Evolutionary conservation across 371 early-diverging fungal genomes (phyloP).

Genomic region (Mortierella sp.): DNA sequence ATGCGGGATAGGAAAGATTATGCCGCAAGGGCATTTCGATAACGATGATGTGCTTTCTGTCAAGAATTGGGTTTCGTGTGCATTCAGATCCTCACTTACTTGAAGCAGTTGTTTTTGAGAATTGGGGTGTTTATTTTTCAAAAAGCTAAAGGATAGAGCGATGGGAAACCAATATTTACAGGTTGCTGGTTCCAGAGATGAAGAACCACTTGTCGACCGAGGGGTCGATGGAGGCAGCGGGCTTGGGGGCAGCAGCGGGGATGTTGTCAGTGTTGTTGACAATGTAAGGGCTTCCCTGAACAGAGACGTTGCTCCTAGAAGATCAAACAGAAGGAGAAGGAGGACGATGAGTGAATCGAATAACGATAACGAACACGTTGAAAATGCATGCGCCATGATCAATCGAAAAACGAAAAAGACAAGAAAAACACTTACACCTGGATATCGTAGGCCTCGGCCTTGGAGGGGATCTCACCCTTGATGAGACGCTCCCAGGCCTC

Average conservation of each 20-base stretch:
- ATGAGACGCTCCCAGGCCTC: slow-evolving; percentile 96
- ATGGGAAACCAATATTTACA: slow-evolving; percentile 61
- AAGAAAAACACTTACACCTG: slow-evolving; percentile 63
- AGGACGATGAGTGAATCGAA: slow-evolving; percentile 7
- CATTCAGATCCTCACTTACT: not conserved
- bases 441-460: slow-evolving; percentile 80
- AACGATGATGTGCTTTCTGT: not conserved
- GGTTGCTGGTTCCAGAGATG: slow-evolving; percentile 82
- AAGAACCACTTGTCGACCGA: slow-evolving; percentile 98
- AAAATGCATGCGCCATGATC: not conserved
- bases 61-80: not conserved
- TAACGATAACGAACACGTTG: no score
- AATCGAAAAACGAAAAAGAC: not conserved
- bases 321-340: slow-evolving; percentile 9
- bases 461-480: slow-evolving; percentile 67
- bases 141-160: not conserved
- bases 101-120: not conserved
- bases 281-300: slow-evolving; percentile 82
- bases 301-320: slow-evolving; percentile 76
- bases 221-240: slow-evolving; percentile 75
- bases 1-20: not conserved
- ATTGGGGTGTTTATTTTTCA: not conserved
- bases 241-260: slow-evolving; percentile 73
- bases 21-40: not conserved
- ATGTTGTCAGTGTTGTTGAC: slow-evolving; percentile 71